Evolutionary conservation across 768 basidiomycete species (phyloP).

Genomic region (Mycena belliarum): DNA sequence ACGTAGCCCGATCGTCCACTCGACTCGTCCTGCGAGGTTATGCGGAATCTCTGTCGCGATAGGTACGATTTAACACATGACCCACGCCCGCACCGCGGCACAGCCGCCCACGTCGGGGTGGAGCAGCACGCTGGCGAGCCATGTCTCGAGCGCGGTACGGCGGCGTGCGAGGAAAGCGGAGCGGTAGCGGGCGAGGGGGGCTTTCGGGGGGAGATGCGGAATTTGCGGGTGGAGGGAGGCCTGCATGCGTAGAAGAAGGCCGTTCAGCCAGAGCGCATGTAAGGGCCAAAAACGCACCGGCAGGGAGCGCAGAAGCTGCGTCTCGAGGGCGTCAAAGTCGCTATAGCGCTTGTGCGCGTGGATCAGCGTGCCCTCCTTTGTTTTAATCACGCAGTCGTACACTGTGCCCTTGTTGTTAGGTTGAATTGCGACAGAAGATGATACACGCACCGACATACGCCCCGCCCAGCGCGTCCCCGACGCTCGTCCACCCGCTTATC

Average conservation of each 20-base stretch:
- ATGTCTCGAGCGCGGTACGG: constrained; percentile 60
- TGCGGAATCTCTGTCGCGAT: too few relatives aligned
- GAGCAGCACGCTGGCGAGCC: constrained; percentile 63
- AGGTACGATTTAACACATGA: constrained; percentile 31
- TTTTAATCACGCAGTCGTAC: constrained; percentile 54
- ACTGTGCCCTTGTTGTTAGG: too few relatives aligned
- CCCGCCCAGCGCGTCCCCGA: constrained; percentile 63
- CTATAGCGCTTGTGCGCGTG: constrained; percentile 70
- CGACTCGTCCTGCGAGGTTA: too few relatives aligned
- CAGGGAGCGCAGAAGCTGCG: constrained; percentile 47
- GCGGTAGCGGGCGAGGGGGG: constrained; percentile 65
- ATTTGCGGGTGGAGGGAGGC: constrained; percentile 46
- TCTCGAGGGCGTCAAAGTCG: constrained; percentile 59
- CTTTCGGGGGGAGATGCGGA: constrained; percentile 68
- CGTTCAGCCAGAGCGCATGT: too few relatives aligned
- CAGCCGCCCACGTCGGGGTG: constrained; percentile 72
- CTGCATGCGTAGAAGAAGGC: too few relatives aligned
- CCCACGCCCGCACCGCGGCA: constrained; percentile 61
- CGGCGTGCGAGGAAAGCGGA: constrained; percentile 68
- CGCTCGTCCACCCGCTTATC: constrained; percentile 71
- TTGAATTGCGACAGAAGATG: too few relatives aligned
- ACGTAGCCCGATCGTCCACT: too few relatives aligned
- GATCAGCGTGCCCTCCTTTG: constrained; percentile 66
- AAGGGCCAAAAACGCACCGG: constrained; percentile 55
- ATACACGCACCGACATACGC: constrained; percentile 71